Percentiles rank a stretch among this genome's conserved stretches.
These are phyloP conservation scores for Penicillium sp. DNA, from an alignment of 2,329 filamentous ascomycete genomes.

Conservation along the genomic window DNA sequence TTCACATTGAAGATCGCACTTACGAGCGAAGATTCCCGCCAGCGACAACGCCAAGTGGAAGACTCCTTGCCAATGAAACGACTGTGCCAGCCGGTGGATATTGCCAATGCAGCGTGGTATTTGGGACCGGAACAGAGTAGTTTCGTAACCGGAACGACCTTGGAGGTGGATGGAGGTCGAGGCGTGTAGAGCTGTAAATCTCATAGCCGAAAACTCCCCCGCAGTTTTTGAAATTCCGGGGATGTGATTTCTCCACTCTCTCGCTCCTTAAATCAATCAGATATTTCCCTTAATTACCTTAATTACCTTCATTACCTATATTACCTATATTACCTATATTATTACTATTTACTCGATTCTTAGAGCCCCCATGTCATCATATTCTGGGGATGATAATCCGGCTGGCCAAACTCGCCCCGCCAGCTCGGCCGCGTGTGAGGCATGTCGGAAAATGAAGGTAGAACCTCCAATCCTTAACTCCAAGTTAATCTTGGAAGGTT, in stretches of 20 bases:
- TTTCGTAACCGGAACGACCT: neutral
- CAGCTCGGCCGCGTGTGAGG: conserved; percentile 18
- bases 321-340: neutral
- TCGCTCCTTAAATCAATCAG: neutral
- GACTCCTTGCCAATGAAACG: neutral
- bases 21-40: neutral
- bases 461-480: neutral
- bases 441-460: conserved; percentile 20
- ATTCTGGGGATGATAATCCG: neutral
- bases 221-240: neutral
- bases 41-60: neutral
- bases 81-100: neutral
- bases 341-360: no score
- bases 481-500: neutral
- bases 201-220: neutral
- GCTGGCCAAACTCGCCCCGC: neutral
- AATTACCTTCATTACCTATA: neutral
- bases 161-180: neutral
- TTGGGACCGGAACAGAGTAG: neutral
- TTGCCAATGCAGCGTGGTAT: neutral
- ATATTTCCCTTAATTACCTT: neutral
- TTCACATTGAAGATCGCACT: no score
- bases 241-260: neutral
- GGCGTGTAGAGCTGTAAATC: neutral
- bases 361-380: neutral